Evolutionary conservation across 169 alveolate species (phyloP), one percentile per base, ranked within the genome.

Genomic region (Theileria sp.): DNA sequence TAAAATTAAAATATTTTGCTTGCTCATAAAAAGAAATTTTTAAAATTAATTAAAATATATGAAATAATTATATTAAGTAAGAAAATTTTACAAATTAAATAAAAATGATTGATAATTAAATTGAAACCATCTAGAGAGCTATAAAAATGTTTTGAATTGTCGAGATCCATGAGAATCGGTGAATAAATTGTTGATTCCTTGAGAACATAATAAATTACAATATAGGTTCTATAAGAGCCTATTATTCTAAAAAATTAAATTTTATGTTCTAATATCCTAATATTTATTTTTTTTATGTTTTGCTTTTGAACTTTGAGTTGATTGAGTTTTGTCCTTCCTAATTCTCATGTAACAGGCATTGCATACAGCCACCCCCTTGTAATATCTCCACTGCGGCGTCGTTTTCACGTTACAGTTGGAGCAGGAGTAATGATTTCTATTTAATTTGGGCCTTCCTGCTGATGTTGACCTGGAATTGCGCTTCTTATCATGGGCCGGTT

Each of bases 271-370:
- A 21, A 38, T 17, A 51, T 69, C 21, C 34, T 12, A 21, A 26
- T 21, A 21, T 69, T 26, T 17, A 15, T 51, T 36, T 74, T 74
- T 74, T 74, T 13, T 15, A n/a, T 28, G 58, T 58, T 26, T 62
- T 74, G 32, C 12, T 25, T 75, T 51, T 60, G 54, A 15, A 23
- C 2, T 44, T 44, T 74, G 80, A 13, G 23, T 15, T 60, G 49
- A 15, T 23, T 15, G 83, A 8, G 26, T 26, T 70, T 32, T 77
- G 44, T 76, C 79, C 89, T 89, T 89, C 23, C 94, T 34, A 30
- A 90, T 90, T 36, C 94, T 80, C 94, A 89, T 89, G 58, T 89
- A 89, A 62, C 94, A 89, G 32, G 94, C 94, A 75, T 89, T 89
- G 72, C 94, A 89, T 9, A 89, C 94, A 0, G 94, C 86, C 21